Conservation (phyloP, 129 eudicot genomes). For the Escallonia herrerae region DNA sequence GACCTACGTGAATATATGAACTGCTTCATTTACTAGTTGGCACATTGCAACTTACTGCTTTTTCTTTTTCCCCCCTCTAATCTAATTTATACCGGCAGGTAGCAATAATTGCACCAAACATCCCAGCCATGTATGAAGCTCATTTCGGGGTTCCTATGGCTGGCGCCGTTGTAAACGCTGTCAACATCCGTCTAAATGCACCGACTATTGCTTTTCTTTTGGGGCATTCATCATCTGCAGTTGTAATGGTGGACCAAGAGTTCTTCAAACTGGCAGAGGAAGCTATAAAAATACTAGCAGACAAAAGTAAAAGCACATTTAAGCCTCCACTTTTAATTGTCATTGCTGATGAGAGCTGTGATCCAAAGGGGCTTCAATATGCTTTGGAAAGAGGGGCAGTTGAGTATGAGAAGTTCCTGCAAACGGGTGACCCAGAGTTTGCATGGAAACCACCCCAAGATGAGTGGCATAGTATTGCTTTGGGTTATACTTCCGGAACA, state of each 20-base stretch:
- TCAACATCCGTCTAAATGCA: slow-evolving; percentile 75
- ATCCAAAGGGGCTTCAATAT: slow-evolving; percentile 53
- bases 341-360: slow-evolving; percentile 60
- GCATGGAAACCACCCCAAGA: slow-evolving; percentile 72
- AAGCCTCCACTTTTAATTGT: slow-evolving; percentile 58
- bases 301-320: slow-evolving; percentile 33
- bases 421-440: slow-evolving; percentile 60
- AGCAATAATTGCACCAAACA: slow-evolving; percentile 87
- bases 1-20: too few species aligned
- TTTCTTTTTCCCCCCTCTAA: background rate
- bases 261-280: slow-evolving; percentile 54
- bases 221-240: slow-evolving; percentile 60
- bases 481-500: slow-evolving; percentile 96
- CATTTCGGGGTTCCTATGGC: slow-evolving; percentile 96
- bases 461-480: slow-evolving; percentile 83
- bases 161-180: slow-evolving; percentile 79
- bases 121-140: slow-evolving; percentile 87
- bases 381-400: slow-evolving; percentile 63
- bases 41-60: background rate
- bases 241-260: slow-evolving; percentile 80
- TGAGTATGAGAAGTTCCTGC: slow-evolving; percentile 80
- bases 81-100: slow-evolving; percentile 48
- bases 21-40: background rate
- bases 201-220: slow-evolving; percentile 60
- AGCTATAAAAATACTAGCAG: slow-evolving; percentile 43